phyloP scores from a whole-genome alignment of 331 rosid species.

The Dryas integrifolia region DNA sequence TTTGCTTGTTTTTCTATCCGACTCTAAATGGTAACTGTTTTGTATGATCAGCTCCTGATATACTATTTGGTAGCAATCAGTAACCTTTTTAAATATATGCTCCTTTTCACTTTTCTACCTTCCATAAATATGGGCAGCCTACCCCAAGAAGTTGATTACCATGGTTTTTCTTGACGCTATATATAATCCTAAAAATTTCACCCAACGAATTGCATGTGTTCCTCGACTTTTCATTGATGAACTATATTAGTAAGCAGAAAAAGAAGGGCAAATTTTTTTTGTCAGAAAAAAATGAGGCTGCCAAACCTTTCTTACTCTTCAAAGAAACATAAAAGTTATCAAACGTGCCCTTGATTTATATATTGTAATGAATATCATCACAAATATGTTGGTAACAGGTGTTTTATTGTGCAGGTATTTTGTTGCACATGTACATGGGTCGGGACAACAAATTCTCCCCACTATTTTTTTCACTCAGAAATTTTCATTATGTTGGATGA shows the following conservation, averaged over 20 bases:
- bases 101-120: neutral
- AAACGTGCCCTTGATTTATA: neutral
- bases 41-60: neutral
- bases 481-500: conserved; percentile 27
- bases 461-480: conserved; percentile 28
- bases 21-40: neutral
- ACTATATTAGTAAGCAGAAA: neutral
- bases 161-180: neutral
- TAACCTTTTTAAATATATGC: neutral
- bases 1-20: neutral
- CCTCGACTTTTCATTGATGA: neutral
- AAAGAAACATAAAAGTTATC: too few relatives aligned
- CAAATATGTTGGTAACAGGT: neutral
- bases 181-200: neutral
- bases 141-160: too few relatives aligned
- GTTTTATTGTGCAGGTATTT: conserved; percentile 42
- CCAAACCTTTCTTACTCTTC: neutral
- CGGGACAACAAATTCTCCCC: conserved; percentile 34
- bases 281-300: neutral
- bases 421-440: conserved; percentile 43
- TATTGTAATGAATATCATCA: neutral
- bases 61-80: neutral
- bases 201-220: neutral
- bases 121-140: neutral
- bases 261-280: too few relatives aligned